Conservation (phyloP, 139 green algal genomes). For the Micromonas commoda region DNA sequence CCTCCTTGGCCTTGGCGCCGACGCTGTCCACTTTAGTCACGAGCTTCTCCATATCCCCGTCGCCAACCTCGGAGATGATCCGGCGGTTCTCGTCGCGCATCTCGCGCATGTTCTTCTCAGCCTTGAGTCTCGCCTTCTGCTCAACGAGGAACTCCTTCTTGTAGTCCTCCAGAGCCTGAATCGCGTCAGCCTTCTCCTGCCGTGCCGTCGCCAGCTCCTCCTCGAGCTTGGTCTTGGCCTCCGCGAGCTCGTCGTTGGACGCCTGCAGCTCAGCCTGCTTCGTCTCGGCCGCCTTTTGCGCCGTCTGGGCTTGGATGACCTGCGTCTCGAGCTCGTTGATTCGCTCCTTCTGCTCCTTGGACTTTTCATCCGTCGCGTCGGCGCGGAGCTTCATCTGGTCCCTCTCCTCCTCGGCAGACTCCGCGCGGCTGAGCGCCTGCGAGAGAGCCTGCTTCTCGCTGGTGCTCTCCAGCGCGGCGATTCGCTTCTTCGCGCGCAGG, state of each 20-base stretch:
- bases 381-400: no score
- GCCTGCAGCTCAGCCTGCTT: neutral
- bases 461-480: neutral
- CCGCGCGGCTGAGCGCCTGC: neutral
- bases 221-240: neutral
- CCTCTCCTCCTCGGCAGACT: neutral
- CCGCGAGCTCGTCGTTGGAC: neutral
- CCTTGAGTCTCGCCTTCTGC: neutral
- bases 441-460: neutral
- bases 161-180: no score
- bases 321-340: neutral
- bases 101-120: neutral
- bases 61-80: neutral
- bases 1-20: neutral
- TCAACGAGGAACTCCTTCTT: neutral
- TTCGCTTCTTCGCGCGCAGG: no score
- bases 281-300: no score
- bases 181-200: neutral
- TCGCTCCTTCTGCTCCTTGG: neutral
- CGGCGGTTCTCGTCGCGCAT: neutral
- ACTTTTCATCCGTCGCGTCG: neutral
- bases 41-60: neutral
- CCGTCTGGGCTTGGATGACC: no score
- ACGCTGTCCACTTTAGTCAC: neutral
- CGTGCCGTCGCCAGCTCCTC: neutral